Base-by-base conservation (phyloP, 768 basidiomycete species). In the Albatrellus ellisii region DNA sequence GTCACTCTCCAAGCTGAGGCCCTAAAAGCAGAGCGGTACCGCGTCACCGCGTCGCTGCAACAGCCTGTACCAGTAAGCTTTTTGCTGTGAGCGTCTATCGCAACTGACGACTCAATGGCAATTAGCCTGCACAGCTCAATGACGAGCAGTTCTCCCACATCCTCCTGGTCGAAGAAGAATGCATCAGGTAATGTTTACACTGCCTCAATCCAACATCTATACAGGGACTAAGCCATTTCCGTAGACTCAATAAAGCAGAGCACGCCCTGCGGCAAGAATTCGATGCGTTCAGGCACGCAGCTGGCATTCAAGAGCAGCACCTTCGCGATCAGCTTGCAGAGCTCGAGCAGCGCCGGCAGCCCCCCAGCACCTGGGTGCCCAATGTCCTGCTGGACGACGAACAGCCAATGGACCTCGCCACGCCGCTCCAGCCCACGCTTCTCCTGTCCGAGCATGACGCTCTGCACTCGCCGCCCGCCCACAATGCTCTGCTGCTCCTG, bases 331-430 rank as follows among this genome's bases (percentile, higher is more conserved):
- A 17, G 20, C 14, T 27, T 17, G 9, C 15, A 11, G 21, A 26
- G 21, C 49, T 10, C 21, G 4, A 36, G 17, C 26, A 11, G 29
- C 37, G 14, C 33, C 21, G 2, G 31, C 8, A 5, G 14, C 24
- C 1, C 27, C 26, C 11, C 18, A 34, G 27, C 47, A 41, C 31
- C 31, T 12, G 35, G 35, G 15, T 2, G 35, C n/a, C 7, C 12
- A 39, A 39, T 26, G 21, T 39, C 14, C 41, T 44, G 14, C 36
- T 26, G 35, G 40, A 21, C 17, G 42, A 49, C 9, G 44, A 49
- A 11, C 41, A 41, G 27, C 32, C 47, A 12, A 51, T 51, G 50
- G 50, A 49, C 14, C 50, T 51, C 32, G 50, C 50, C 18, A 49
- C 50, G 11, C 50, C 50, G 4, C 35, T 51, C 17, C 50, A 49